Evolutionary conservation across 768 basidiomycete species (phyloP), one percentile per base, ranked within the genome.

Genomic region (Podaxis sp.): DNA sequence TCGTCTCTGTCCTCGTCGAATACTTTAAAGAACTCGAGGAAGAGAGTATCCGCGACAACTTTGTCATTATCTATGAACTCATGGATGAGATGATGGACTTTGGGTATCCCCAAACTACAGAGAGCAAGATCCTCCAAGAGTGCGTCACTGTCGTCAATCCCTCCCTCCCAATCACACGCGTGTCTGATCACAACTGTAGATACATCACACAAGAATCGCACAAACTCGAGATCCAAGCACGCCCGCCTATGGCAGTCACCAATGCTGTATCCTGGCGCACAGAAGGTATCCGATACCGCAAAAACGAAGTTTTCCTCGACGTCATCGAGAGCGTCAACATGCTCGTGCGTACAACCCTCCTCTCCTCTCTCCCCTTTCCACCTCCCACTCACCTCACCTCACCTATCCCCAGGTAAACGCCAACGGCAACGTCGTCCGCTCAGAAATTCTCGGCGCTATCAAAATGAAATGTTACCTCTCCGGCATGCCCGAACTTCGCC

Each of bases 61-160:
- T 99, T 70, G 97, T 99, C 42, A 97, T 99, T 71, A 97, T 99
- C 54, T 99, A 97, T 73, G 96, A 98, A 72, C 85, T 98, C 57
- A 83, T 99, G 79, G 96, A 98, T 69, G 97, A 99, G 79, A 98
- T 98, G 93, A 98, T 98, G 95, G 97, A 99, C 78, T 99, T 97
- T 75, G 97, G 97, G 6, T 98, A 90, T 71, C 96, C 97, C 0
- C 97, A 98, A 74, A 99, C 96, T 44, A 98, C 97, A 14, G 97
- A 99, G 78, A 94, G 92, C 82, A 98, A 99, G 81, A 99, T 98
- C 67, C 75, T 98, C 55, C 96, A 98, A 76, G 96, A 98, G 89
- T 93, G 64, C 68, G 87, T 77, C 28, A n/a, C n/a, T n/a, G n/a
- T n/a, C n/a, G n/a, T n/a, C n/a, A n/a, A n/a, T n/a, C 36, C 10